phyloP scores from a whole-genome alignment of 495 filamentous ascomycete species.

The Cetradonia linearis region DNA sequence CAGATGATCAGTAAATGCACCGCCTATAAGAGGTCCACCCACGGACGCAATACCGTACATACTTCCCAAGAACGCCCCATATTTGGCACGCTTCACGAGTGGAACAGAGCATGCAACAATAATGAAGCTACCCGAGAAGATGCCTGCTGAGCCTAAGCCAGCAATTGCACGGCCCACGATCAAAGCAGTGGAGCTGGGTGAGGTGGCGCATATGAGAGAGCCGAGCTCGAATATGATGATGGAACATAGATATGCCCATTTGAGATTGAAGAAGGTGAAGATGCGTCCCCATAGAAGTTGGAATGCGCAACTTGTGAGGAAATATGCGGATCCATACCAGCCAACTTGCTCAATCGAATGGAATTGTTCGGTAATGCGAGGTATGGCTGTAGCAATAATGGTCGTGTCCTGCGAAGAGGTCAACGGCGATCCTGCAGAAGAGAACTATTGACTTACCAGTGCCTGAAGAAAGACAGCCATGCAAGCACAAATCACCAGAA shows the following conservation, averaged over 20 bases:
- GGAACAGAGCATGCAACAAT: slow-evolving; percentile 48
- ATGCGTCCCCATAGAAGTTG: slow-evolving; percentile 63
- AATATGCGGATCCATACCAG: slow-evolving; percentile 55
- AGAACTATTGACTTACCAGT: too few relatives aligned
- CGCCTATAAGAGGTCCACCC: neutral
- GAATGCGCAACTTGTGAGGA: slow-evolving; percentile 57
- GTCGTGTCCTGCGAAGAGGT: neutral
- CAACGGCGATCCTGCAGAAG: too few relatives aligned
- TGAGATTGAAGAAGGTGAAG: slow-evolving; percentile 59
- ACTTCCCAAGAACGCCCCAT: slow-evolving; percentile 39
- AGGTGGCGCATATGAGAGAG: slow-evolving; percentile 57
- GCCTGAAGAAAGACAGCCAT: too few relatives aligned
- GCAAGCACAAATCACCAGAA: too few relatives aligned
- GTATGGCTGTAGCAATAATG: slow-evolving; percentile 35
- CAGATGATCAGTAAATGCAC: neutral
- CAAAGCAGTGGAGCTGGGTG: slow-evolving; percentile 54
- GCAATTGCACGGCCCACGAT: slow-evolving; percentile 51
- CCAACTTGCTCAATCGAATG: slow-evolving; percentile 50
- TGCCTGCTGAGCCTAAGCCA: slow-evolving; percentile 41
- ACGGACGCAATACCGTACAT: neutral
- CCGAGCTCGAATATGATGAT: slow-evolving; percentile 50
- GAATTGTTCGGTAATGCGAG: slow-evolving; percentile 60
- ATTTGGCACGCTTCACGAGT: slow-evolving; percentile 38
- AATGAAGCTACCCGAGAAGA: slow-evolving; percentile 41
- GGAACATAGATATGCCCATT: slow-evolving; percentile 41